Conservation (phyloP, 495 filamentous ascomycete species). For the Barbatosphaeria neglecta region DNA sequence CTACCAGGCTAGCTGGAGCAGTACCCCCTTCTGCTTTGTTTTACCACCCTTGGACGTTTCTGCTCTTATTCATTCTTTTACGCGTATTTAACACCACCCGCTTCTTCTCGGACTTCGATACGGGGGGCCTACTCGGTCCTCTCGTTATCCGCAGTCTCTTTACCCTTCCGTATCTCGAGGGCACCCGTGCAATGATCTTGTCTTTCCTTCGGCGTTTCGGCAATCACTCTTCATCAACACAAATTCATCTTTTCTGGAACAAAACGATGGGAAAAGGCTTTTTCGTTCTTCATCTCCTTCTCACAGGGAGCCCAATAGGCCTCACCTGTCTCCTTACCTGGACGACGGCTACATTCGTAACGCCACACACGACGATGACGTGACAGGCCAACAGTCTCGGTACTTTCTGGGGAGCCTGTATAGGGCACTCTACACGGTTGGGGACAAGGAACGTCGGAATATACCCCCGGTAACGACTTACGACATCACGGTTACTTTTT, state of each 20-base stretch:
- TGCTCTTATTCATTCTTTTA: no score
- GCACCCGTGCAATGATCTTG: neutral
- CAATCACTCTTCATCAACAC: constrained; percentile 1
- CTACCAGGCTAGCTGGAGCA: no score
- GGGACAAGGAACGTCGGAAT: neutral
- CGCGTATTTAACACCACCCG: no score
- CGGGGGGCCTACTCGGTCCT: no score
- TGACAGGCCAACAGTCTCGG: neutral
- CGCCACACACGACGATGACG: neutral
- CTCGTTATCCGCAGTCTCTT: neutral
- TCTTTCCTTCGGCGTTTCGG: neutral
- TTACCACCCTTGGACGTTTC: no score
- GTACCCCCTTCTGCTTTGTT: neutral
- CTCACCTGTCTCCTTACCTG: neutral
- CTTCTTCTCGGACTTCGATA: no score
- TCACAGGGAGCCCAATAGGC: neutral
- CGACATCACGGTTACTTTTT: constrained; percentile 1
- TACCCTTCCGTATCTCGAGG: neutral
- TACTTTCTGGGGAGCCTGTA: neutral
- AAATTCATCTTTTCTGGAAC: constrained; percentile 2
- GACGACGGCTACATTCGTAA: neutral
- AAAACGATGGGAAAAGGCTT: neutral
- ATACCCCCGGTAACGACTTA: constrained; percentile 1
- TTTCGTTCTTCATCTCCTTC: neutral
- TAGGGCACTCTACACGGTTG: neutral